phyloP scores from a whole-genome alignment of 495 filamentous ascomycete species.

The Hyaloscypha variabilis region DNA sequence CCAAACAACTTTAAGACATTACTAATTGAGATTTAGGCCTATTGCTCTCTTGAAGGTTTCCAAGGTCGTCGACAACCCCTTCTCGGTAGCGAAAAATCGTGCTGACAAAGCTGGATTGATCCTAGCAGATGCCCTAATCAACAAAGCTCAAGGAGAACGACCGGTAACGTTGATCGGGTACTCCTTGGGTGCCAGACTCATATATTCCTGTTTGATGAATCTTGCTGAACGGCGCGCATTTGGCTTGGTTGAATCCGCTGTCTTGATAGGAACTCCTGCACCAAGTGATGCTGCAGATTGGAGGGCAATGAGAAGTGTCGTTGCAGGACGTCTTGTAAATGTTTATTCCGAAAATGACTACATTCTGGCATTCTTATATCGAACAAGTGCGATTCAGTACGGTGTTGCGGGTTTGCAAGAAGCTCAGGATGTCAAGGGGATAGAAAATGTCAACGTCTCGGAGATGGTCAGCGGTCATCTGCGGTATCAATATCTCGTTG shows the following conservation, averaged over 20 bases:
- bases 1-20: too few species aligned
- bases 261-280: slow-evolving; percentile 81
- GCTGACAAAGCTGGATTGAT: slow-evolving; percentile 86
- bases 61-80: slow-evolving; percentile 86
- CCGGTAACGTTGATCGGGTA: slow-evolving; percentile 89
- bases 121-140: slow-evolving; percentile 86
- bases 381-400: slow-evolving; percentile 53
- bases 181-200: slow-evolving; percentile 85
- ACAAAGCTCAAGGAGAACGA: slow-evolving; percentile 85
- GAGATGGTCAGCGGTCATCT: slow-evolving; percentile 56
- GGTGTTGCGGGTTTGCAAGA: slow-evolving; percentile 61
- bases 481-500: slow-evolving; percentile 55
- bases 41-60: slow-evolving; percentile 76
- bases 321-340: slow-evolving; percentile 59
- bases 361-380: slow-evolving; percentile 60
- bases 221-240: slow-evolving; percentile 80
- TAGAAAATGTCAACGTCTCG: slow-evolving; percentile 62
- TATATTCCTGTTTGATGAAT: slow-evolving; percentile 77
- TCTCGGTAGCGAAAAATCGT: slow-evolving; percentile 77
- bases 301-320: slow-evolving; percentile 58
- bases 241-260: slow-evolving; percentile 82
- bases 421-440: slow-evolving; percentile 52
- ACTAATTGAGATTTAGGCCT: too few species aligned
- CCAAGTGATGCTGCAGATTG: slow-evolving; percentile 59
- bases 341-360: slow-evolving; percentile 63